Percentiles rank a stretch among this genome's conserved stretches.
These are phyloP conservation scores for Deakozyma indianensis DNA, from an alignment of 805 yeast species.

Conservation along the genomic window DNA sequence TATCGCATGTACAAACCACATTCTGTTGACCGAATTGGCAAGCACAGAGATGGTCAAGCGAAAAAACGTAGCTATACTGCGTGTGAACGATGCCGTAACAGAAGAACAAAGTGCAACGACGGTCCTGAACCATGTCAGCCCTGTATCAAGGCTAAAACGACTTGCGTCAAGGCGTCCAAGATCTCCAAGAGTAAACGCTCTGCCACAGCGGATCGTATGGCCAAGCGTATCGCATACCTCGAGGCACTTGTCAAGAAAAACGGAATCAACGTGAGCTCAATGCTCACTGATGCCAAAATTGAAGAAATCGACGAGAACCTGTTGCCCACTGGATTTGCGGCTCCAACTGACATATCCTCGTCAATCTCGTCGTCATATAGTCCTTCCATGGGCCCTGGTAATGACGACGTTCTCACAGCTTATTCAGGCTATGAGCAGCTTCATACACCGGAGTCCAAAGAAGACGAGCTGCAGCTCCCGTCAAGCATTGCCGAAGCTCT, in stretches of 20 bases:
- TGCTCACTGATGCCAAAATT: not conserved
- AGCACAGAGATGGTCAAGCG: too few species aligned
- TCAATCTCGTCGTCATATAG: too few species aligned
- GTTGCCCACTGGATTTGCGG: too few species aligned
- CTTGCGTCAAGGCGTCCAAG: not conserved
- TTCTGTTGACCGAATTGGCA: too few species aligned
- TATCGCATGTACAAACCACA: too few species aligned
- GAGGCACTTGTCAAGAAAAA: not conserved
- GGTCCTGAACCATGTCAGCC: not conserved
- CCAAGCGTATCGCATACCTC: not conserved
- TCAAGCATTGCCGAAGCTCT: not conserved
- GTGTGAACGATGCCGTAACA: not conserved
- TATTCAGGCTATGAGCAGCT: too few species aligned
- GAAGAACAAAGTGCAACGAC: conserved; percentile 1
- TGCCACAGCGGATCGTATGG: not conserved
- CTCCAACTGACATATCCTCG: too few species aligned
- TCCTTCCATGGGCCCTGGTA: too few species aligned
- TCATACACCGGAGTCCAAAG: not conserved
- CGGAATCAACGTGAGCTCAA: not conserved
- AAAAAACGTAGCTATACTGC: not conserved
- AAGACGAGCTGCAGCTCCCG: not conserved
- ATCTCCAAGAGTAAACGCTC: not conserved
- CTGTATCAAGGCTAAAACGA: not conserved
- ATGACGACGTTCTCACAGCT: too few species aligned
- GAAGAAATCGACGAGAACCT: too few species aligned